Conservation (phyloP, 2,329 filamentous ascomycete genomes). For the Aspergillus amoenus region DNA sequence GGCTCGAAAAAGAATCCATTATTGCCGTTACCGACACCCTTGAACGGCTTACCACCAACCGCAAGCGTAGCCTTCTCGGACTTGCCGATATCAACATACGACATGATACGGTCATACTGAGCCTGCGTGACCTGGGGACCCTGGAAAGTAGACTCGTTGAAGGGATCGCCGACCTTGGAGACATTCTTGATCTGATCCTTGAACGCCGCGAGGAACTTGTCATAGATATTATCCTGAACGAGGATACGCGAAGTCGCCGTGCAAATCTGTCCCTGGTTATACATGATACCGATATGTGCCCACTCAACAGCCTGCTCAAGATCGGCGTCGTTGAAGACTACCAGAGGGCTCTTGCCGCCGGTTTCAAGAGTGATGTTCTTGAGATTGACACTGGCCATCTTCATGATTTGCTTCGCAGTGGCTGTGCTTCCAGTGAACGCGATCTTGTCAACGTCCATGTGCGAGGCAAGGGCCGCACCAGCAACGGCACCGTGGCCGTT, state of each 20-base stretch:
- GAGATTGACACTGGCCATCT: conserved; percentile 34
- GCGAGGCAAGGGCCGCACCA: conserved; percentile 30
- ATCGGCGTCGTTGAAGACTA: conserved; percentile 67
- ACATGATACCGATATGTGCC: conserved; percentile 58
- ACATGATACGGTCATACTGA: conserved; percentile 55
- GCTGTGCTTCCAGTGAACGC: conserved; percentile 36
- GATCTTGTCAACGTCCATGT: conserved; percentile 36
- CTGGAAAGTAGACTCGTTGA: conserved; percentile 38
- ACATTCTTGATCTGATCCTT: conserved; percentile 30
- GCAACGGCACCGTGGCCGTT: conserved; percentile 33
- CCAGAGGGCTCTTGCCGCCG: conserved; percentile 66
- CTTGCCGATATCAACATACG: conserved; percentile 69
- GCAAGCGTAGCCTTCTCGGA: conserved; percentile 68
- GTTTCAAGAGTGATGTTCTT: conserved; percentile 39
- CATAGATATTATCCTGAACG: conserved; percentile 54
- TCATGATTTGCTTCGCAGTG: conserved; percentile 37
- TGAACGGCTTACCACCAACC: conserved; percentile 61
- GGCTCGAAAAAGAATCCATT: conserved; percentile 67
- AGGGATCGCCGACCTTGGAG: conserved; percentile 38
- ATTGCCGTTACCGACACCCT: conserved; percentile 49
- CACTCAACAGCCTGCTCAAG: conserved; percentile 69
- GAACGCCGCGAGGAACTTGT: conserved; percentile 33
- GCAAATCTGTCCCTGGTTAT: conserved; percentile 38
- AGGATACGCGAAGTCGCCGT: conserved; percentile 49
- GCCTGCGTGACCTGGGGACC: conserved; percentile 38